phyloP scores from a whole-genome alignment of 768 basidiomycete species.

The Dendrothele bispora region DNA sequence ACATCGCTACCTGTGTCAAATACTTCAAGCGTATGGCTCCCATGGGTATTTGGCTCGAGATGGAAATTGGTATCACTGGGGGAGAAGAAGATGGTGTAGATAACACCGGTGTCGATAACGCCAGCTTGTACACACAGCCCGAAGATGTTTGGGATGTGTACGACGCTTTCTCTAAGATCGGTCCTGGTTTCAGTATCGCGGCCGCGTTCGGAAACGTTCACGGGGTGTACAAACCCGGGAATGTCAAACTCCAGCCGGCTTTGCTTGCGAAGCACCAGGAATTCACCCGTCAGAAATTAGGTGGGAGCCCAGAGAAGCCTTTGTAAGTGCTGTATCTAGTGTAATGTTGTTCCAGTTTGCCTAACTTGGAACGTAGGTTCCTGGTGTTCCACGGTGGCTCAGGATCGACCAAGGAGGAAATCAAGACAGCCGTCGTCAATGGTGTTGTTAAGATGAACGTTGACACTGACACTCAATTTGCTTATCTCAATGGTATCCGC shows the following conservation, averaged over 20 bases:
- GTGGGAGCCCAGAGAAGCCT: constrained; percentile 66
- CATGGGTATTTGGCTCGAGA: constrained; percentile 95
- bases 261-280: constrained; percentile 90
- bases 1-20: constrained; percentile 89
- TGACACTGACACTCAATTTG: constrained; percentile 92
- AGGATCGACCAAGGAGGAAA: constrained; percentile 95
- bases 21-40: constrained; percentile 97
- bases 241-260: constrained; percentile 90
- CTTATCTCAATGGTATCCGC: constrained; percentile 85
- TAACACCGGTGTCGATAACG: constrained; percentile 94
- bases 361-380: constrained; percentile 51
- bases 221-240: constrained; percentile 99
- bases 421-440: constrained; percentile 83
- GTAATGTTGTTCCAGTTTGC: constrained; percentile 1
- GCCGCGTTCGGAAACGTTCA: constrained; percentile 99
- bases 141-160: constrained; percentile 94
- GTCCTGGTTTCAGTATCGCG: constrained; percentile 95
- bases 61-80: constrained; percentile 99
- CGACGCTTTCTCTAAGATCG: constrained; percentile 76
- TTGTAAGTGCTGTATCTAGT: constrained; percentile 54
- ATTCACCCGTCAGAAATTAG: constrained; percentile 68
- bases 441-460: constrained; percentile 99
- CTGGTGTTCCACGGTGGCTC: constrained; percentile 99
- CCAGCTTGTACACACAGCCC: constrained; percentile 94
- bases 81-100: constrained; percentile 99